Evolutionary conservation across 805 yeast genomes (phyloP), one percentile per base, ranked within the genome.

Genomic region (Cyberlindnera veronae): DNA sequence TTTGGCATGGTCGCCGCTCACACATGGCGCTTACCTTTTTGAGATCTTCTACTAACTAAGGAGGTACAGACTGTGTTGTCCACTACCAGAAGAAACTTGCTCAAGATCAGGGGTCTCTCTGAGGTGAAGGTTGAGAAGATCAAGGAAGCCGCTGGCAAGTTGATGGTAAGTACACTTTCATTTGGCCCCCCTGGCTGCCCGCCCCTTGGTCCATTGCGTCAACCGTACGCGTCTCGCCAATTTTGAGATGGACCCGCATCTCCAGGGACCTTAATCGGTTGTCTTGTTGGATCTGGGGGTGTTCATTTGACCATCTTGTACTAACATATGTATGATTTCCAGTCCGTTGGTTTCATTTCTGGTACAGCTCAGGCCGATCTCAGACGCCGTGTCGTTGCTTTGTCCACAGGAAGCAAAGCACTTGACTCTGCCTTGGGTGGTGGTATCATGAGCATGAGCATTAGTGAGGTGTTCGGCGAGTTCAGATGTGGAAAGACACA

Each of bases 401-500:
- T 84, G 15, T 77, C 89, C 1, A 83, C 90, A 0, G 91, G 91
- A 0, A 76, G 84, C 10, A 81, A 77, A 54, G 80, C 80, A 39
- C 67, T 84, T 36, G 88, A 84, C 54, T 71, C 78, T 5, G 67
- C 81, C 18, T 63, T 84, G 11, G 89, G 89, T 11, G 91, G 89
- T 8, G 90, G 91, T 0, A 67, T 84, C 30, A 81, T 79, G 66
- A 79, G 90, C 0, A 86, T 85, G 69, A 76, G 85, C 23, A 78
- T 83, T 39, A 81, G 89, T 0, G 91, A 84, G 57, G 87, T 81
- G 0, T 84, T 81, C 63, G 91, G 91, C 1, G 91, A 84, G 52
- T 84, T 80, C 50, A 67, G 91, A 55, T 83, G 90, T 41, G 91
- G 91, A 29, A 84, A 84, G 54, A 82, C 90, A n/a, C 91, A 84